Conservation (phyloP, 768 basidiomycete genomes). For the Daedaleopsis sinensis region DNA sequence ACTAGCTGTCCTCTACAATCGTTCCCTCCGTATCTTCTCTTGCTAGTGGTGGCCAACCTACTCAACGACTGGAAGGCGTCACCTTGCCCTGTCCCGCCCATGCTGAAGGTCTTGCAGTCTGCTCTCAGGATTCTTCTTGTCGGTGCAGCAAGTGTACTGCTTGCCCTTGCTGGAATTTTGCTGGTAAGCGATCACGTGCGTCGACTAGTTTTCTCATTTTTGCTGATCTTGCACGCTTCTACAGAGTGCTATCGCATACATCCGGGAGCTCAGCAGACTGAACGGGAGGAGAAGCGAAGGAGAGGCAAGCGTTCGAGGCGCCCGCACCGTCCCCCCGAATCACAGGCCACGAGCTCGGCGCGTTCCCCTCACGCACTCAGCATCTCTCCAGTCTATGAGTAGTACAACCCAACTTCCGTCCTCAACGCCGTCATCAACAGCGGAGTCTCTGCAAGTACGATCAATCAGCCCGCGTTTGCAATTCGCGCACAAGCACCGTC, state of each 20-base stretch:
- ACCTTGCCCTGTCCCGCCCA: slow-evolving; percentile 4
- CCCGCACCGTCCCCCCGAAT: neutral
- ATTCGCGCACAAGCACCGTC: neutral
- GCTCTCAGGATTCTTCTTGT: slow-evolving; percentile 4
- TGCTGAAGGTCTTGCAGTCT: slow-evolving; percentile 8
- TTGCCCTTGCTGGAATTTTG: slow-evolving; percentile 8
- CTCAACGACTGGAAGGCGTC: slow-evolving; percentile 1
- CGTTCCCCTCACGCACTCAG: too few species aligned
- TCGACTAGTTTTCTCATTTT: neutral
- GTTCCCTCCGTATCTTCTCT: slow-evolving; percentile 1
- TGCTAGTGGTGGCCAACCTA: neutral
- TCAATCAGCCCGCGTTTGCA: too few species aligned
- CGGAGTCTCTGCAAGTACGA: too few species aligned
- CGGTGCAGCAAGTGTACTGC: slow-evolving; percentile 9
- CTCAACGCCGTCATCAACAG: too few species aligned
- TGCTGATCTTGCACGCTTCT: too few species aligned
- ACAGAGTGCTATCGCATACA: slow-evolving; percentile 12
- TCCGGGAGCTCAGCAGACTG: neutral
- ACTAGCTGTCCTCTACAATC: slow-evolving; percentile 2
- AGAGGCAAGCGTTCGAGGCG: neutral
- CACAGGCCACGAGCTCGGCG: neutral
- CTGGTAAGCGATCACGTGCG: slow-evolving; percentile 1
- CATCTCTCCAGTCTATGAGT: too few species aligned
- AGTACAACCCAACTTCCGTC: too few species aligned
- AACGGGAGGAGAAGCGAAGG: neutral